Conservation (phyloP, 2,329 filamentous ascomycete genomes). For the Dactylellina parvicollis region DNA sequence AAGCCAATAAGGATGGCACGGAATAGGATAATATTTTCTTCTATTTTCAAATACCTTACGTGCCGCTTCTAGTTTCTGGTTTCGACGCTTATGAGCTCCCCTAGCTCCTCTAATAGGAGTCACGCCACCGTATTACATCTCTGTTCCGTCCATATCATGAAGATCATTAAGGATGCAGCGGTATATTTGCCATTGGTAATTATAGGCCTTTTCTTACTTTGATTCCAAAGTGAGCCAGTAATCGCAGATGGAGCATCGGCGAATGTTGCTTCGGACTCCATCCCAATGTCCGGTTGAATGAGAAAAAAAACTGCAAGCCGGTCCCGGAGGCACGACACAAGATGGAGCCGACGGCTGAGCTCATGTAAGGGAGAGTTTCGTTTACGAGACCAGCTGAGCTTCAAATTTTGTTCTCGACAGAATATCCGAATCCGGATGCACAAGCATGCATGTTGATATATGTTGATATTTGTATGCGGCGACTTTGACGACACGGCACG, state of each 20-base stretch:
- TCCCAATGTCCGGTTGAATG: slow-evolving; percentile 20
- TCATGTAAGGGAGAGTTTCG: too few relatives aligned
- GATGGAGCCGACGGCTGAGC: too few relatives aligned
- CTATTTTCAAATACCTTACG: slow-evolving; percentile 44
- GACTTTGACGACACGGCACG: slow-evolving; percentile 3
- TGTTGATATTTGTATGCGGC: neutral
- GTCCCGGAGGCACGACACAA: too few relatives aligned
- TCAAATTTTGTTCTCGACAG: slow-evolving; percentile 14
- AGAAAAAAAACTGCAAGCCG: too few relatives aligned
- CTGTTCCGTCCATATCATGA: slow-evolving; percentile 33
- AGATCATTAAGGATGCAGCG: slow-evolving; percentile 32
- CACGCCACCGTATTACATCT: slow-evolving; percentile 42
- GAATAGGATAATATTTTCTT: slow-evolving; percentile 24
- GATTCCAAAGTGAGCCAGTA: slow-evolving; percentile 4
- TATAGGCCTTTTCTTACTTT: slow-evolving; percentile 1
- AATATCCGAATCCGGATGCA: slow-evolving; percentile 14
- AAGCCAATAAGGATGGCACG: slow-evolving; percentile 37
- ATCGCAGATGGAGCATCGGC: slow-evolving; percentile 30
- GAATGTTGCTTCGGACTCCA: slow-evolving; percentile 22
- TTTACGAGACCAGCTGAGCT: too few relatives aligned
- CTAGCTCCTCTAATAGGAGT: neutral
- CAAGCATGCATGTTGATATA: neutral
- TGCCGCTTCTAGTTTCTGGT: slow-evolving; percentile 37
- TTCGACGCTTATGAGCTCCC: slow-evolving; percentile 18
- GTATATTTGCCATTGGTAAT: slow-evolving; percentile 53